Evolutionary conservation across 2,329 filamentous ascomycete genomes (phyloP).

Genomic region (Xylariaceae sp.): DNA sequence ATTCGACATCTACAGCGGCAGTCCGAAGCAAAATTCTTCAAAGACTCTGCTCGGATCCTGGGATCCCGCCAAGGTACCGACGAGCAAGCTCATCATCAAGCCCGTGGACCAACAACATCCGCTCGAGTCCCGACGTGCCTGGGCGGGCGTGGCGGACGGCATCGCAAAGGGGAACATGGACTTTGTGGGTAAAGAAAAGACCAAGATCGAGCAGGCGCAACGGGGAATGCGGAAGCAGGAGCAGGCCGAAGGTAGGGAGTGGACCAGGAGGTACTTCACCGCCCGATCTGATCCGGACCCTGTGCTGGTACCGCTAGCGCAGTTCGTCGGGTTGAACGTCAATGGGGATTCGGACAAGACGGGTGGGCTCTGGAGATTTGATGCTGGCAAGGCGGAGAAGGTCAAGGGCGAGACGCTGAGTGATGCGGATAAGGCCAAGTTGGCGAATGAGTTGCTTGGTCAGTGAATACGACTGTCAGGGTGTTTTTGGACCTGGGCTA

Average conservation of each 20-base stretch:
- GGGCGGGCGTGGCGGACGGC: slow-evolving; percentile 70
- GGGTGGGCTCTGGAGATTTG: slow-evolving; percentile 58
- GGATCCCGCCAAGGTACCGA: slow-evolving; percentile 33
- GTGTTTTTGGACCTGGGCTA: neutral
- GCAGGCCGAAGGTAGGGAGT: slow-evolving; percentile 59
- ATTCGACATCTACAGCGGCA: slow-evolving; percentile 31
- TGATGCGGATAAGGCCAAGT: slow-evolving; percentile 36
- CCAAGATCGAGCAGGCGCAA: slow-evolving; percentile 77
- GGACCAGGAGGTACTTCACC: slow-evolving; percentile 83
- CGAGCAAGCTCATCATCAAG: slow-evolving; percentile 30
- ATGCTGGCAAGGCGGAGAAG: slow-evolving; percentile 42
- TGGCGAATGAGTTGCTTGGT: slow-evolving; percentile 32
- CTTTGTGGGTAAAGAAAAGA: slow-evolving; percentile 66
- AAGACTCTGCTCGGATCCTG: slow-evolving; percentile 34
- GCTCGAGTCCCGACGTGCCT: slow-evolving; percentile 76
- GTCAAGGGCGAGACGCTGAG: slow-evolving; percentile 31
- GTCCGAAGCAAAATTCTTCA: slow-evolving; percentile 28
- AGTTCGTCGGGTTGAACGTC: slow-evolving; percentile 42
- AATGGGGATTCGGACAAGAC: slow-evolving; percentile 58
- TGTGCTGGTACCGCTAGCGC: slow-evolving; percentile 43
- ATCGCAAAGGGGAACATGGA: slow-evolving; percentile 75
- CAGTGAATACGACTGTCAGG: slow-evolving; percentile 20
- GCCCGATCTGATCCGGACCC: slow-evolving; percentile 40
- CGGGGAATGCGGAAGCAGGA: slow-evolving; percentile 61
- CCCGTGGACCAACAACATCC: slow-evolving; percentile 69